phyloP scores from a whole-genome alignment of 805 yeast species.

The Ogataea henricii region DNA sequence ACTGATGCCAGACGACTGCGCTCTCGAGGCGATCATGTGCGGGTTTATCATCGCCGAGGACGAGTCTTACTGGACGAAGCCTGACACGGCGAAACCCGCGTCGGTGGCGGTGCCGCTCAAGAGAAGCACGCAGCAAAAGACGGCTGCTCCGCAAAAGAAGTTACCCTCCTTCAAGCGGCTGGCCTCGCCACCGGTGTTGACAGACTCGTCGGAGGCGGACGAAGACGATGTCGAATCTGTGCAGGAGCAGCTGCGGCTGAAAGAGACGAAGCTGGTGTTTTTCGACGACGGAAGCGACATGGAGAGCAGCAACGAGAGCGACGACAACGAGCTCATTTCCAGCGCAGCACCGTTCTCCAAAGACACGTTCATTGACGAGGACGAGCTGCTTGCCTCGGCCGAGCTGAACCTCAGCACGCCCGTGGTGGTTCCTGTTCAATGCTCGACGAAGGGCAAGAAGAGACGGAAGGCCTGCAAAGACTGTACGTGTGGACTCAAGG shows the following conservation, averaged over 20 bases:
- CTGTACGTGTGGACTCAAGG: constrained; percentile 96
- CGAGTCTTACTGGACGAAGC: constrained; percentile 57
- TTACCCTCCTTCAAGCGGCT: constrained; percentile 36
- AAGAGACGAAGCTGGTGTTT: constrained; percentile 51
- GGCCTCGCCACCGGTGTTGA: constrained; percentile 39
- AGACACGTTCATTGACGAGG: constrained; percentile 56
- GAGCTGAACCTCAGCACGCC: constrained; percentile 32
- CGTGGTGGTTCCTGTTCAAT: constrained; percentile 59
- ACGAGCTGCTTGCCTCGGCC: constrained; percentile 45
- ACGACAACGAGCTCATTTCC: constrained; percentile 22
- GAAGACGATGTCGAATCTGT: constrained; percentile 39
- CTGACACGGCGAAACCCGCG: constrained; percentile 30
- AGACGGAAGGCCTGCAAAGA: constrained; percentile 96
- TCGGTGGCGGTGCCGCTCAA: constrained; percentile 27
- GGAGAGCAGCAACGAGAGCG: constrained; percentile 22
- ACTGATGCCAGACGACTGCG: constrained; percentile 50
- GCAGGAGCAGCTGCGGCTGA: constrained; percentile 46
- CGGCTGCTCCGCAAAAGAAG: constrained; percentile 7
- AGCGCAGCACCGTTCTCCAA: constrained; percentile 21
- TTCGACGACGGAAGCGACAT: constrained; percentile 45
- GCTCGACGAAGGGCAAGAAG: constrained; percentile 50
- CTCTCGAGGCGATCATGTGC: constrained; percentile 62
- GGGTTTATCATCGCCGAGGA: constrained; percentile 55
- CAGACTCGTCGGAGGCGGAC: constrained; percentile 48
- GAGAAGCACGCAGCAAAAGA: constrained; percentile 9